Evolutionary conservation across 257 asterid genomes (phyloP), one percentile per base, ranked within the genome.

Genomic region (Gynochthodes officinalis): DNA sequence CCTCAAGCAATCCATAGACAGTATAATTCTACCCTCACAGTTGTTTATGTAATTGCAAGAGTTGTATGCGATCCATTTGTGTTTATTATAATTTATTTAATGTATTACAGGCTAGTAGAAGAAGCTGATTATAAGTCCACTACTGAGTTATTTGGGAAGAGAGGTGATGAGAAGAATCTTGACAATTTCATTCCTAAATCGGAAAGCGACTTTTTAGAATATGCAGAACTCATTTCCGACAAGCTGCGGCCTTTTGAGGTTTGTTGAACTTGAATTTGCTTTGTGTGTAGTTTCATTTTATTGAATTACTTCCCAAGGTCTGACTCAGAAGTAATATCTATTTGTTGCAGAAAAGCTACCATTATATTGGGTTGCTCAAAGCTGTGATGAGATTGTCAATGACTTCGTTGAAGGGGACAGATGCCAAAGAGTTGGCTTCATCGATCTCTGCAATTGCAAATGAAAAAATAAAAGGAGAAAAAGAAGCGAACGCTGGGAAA

Each of bases 101-200:
- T 11, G 8, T 13, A 50, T 52, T 54, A 30, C 89, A 92, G 98
- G 94, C 95, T 95, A 65, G 96, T 92, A 2, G 99, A 95, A 78
- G 99, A 95, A 84, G 98, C 98, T 66, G 99, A 95, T 81, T 92
- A 78, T 76, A 92, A 84, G 89, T 71, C 97, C 30, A 95, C 97
- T 19, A 75, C 96, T 46, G 97, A 94, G 79, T 74, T 94, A 67
- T 94, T 94, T 85, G 88, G 85, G 35, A 91, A 82, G 84, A 88
- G 72, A 76, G 92, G 85, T 67, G 92, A 84, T 76, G 95, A 86
- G 21, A 95, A 86, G 57, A 87, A 86, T 55, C 81, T 95, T n/a
- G 97, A 92, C 27, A 90, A 80, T 82, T 92, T 92, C 78, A 90
- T 92, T 72, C 99, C 99, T 15, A 95, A 86, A 80, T 67, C 86